A percentile compares a stretch with the other conserved stretches of the same genome.
phyloP scores from a whole-genome alignment of 2,329 filamentous ascomycete species.

The Aaosphaeria arxii region DNA sequence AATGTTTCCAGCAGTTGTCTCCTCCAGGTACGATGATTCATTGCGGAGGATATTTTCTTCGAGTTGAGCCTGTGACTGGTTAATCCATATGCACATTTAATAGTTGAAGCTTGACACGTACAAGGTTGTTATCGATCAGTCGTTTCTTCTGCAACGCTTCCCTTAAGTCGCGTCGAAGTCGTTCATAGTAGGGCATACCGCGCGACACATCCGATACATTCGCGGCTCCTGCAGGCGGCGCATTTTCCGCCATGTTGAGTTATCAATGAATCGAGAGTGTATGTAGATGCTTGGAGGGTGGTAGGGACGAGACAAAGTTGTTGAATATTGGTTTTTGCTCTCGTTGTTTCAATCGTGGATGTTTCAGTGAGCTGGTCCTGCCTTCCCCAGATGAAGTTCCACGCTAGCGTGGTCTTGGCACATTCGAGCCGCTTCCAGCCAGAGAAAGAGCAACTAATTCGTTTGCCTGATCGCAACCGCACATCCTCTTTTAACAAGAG shows the following conservation, averaged over 20 bases:
- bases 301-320: neutral
- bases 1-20: constrained; percentile 82
- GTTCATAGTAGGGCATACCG: constrained; percentile 67
- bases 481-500: too few relatives aligned
- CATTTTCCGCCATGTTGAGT: constrained; percentile 49
- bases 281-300: neutral
- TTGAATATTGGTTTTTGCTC: neutral
- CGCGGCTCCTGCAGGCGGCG: constrained; percentile 35
- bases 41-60: constrained; percentile 83
- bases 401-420: neutral
- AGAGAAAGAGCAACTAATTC: neutral
- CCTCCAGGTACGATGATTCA: constrained; percentile 87
- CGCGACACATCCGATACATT: constrained; percentile 46
- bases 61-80: constrained; percentile 47
- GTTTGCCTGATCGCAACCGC: too few relatives aligned
- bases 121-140: constrained; percentile 59
- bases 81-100: too few relatives aligned
- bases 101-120: constrained; percentile 28
- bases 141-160: constrained; percentile 66
- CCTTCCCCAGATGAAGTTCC: neutral
- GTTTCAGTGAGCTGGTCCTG: neutral
- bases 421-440: neutral
- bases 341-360: neutral
- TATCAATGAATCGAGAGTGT: neutral
- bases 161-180: constrained; percentile 64